These are phyloP conservation scores for Collybiopsis luxurians DNA, from an alignment of 768 basidiomycete species.

Conservation along the genomic window DNA sequence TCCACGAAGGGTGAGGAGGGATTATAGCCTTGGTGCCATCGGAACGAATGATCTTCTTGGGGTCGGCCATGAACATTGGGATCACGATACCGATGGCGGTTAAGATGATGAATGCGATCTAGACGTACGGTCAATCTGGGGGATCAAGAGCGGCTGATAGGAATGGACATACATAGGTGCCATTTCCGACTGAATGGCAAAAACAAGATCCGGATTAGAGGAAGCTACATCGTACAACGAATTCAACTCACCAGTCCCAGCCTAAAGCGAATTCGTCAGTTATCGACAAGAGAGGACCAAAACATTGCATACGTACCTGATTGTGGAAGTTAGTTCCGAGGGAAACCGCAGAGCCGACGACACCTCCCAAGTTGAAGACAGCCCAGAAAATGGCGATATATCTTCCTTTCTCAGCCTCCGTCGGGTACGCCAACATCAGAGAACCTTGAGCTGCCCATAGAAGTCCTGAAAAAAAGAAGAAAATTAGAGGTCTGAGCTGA, in stretches of 20 bases:
- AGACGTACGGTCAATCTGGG: conserved; percentile 6
- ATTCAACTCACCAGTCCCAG: conserved; percentile 35
- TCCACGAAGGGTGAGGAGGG: conserved; percentile 74
- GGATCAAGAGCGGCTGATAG: no score
- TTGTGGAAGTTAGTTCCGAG: conserved; percentile 70
- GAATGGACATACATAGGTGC: conserved; percentile 61
- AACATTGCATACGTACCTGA: conserved; percentile 35
- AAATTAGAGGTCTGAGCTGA: no score
- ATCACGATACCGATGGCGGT: conserved; percentile 66
- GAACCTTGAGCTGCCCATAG: conserved; percentile 87
- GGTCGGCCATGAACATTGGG: conserved; percentile 70
- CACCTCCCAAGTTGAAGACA: conserved; percentile 80
- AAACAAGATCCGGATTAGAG: conserved; percentile 6
- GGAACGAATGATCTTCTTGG: conserved; percentile 67
- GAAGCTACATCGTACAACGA: neutral
- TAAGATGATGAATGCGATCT: conserved; percentile 77
- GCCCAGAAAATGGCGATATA: conserved; percentile 83
- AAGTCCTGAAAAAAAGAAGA: no score
- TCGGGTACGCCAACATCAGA: conserved; percentile 81
- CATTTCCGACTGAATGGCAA: conserved; percentile 58
- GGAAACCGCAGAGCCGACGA: conserved; percentile 75
- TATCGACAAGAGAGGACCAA: neutral
- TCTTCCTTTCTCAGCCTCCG: conserved; percentile 71
- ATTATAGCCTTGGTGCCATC: conserved; percentile 69
- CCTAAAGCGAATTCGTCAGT: conserved; percentile 21